Conservation (phyloP, 108 stramenopile species). For the Nitzschia sp. region DNA sequence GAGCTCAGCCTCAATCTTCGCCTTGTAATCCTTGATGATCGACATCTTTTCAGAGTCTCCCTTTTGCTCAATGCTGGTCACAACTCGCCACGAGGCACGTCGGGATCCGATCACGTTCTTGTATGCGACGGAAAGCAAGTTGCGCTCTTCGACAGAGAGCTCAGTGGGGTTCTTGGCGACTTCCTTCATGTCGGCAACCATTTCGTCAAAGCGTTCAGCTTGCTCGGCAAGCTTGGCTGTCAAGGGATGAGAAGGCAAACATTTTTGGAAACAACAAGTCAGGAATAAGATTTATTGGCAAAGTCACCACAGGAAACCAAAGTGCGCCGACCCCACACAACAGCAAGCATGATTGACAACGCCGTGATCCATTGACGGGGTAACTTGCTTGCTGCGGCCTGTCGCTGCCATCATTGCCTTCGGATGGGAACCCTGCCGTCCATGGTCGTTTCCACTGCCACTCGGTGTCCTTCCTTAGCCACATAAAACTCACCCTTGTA, state of each 20-base stretch:
- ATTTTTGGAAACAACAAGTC: background rate
- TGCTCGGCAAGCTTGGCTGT: constrained; percentile 99
- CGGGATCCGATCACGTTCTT: constrained; percentile 99
- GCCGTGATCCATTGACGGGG: no score
- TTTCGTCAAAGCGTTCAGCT: constrained; percentile 98
- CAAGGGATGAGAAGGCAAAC: no score
- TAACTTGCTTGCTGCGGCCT: no score
- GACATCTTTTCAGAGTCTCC: constrained; percentile 93
- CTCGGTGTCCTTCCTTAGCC: no score
- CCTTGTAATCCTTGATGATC: constrained; percentile 98
- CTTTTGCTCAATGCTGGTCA: constrained; percentile 99
- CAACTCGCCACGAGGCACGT: constrained; percentile 99
- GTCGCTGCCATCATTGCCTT: no score
- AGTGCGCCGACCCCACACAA: no score
- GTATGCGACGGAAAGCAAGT: constrained; percentile 97
- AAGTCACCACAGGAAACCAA: no score
- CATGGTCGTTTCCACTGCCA: no score
- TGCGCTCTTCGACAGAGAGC: constrained; percentile 99
- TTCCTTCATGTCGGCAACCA: constrained; percentile 97
- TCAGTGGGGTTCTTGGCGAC: constrained; percentile 97
- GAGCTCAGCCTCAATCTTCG: constrained; percentile 92
- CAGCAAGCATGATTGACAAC: no score
- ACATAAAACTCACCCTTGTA: constrained; percentile 74
- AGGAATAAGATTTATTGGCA: background rate
- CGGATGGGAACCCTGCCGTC: no score